Evolutionary conservation across 352 stramenopile genomes (phyloP).

Genomic region (Phytophthora hybrid): DNA sequence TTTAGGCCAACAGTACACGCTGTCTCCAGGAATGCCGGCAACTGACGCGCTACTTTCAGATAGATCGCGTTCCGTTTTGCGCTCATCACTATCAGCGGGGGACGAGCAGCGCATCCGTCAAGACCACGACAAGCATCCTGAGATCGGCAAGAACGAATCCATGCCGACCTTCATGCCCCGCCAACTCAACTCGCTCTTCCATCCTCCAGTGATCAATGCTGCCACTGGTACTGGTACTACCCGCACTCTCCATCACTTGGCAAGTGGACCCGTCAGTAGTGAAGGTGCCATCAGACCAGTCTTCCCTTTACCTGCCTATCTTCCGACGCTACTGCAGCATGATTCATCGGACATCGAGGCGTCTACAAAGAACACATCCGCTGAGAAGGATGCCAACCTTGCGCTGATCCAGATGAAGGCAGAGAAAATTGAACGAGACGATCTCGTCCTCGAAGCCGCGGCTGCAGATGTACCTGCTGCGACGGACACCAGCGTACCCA

Average conservation of each 20-base stretch:
- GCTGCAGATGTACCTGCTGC: conserved; percentile 1
- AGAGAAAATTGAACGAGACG: conserved; percentile 30
- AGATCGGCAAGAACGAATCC: conserved; percentile 22
- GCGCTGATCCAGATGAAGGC: conserved; percentile 35
- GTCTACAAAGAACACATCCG: conserved; percentile 15
- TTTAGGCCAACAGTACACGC: conserved; percentile 21
- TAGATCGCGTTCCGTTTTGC: conserved; percentile 19
- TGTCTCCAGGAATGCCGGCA: conserved; percentile 1
- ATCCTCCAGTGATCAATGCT: conserved; percentile 18
- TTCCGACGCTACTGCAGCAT: conserved; percentile 22
- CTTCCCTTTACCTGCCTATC: conserved; percentile 34
- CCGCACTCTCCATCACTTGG: conserved; percentile 24
- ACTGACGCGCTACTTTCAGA: conserved; percentile 19
- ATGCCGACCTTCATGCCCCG: conserved; percentile 34
- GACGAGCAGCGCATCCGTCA: conserved; percentile 24
- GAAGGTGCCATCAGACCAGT: conserved; percentile 16
- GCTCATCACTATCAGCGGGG: conserved; percentile 7
- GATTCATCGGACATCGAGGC: neutral
- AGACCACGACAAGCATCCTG: conserved; percentile 26
- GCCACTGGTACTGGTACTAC: conserved; percentile 12
- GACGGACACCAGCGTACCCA: conserved; percentile 33
- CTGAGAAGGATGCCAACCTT: conserved; percentile 10
- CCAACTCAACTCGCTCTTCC: conserved; percentile 32
- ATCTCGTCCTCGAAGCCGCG: conserved; percentile 22
- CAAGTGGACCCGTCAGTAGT: conserved; percentile 9